Evolutionary conservation across 306 rosid genomes (phyloP).

Genomic region (Prunus davidiana): DNA sequence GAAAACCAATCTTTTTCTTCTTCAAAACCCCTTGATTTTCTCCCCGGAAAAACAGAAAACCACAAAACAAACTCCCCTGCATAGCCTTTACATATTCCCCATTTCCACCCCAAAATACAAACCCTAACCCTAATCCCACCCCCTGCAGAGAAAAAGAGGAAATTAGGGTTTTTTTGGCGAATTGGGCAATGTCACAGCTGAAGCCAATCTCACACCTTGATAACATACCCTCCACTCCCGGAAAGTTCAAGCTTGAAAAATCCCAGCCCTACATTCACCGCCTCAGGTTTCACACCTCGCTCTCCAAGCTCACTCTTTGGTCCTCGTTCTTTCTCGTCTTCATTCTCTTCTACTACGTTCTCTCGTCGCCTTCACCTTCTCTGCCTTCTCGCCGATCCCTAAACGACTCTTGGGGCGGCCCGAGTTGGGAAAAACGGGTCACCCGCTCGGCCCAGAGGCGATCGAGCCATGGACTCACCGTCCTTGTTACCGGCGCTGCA

Average conservation of each 20-base stretch:
- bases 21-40: conserved; percentile 6
- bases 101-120: neutral
- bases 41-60: neutral
- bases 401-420: conserved; percentile 68
- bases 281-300: conserved; percentile 43
- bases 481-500: conserved; percentile 79
- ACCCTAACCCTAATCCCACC: neutral
- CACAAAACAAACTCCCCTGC: neutral
- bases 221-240: conserved; percentile 68
- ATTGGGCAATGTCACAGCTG: conserved; percentile 53
- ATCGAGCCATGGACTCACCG: conserved; percentile 40
- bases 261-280: conserved; percentile 52
- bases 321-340: conserved; percentile 55
- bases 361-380: conserved; percentile 39
- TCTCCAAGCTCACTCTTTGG: conserved; percentile 56
- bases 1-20: neutral
- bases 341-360: conserved; percentile 32
- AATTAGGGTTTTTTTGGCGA: neutral
- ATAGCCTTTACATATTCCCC: neutral
- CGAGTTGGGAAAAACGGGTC: conserved; percentile 71
- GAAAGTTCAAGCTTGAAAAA: conserved; percentile 71
- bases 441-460: conserved; percentile 45
- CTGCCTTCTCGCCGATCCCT: conserved; percentile 42
- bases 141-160: neutral
- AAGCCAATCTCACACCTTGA: conserved; percentile 49